A percentile compares a stretch with the other conserved stretches of the same genome.
Conservation (phyloP, 1,284 basidiomycete genomes). For the Malassezia dermatis region DNA sequence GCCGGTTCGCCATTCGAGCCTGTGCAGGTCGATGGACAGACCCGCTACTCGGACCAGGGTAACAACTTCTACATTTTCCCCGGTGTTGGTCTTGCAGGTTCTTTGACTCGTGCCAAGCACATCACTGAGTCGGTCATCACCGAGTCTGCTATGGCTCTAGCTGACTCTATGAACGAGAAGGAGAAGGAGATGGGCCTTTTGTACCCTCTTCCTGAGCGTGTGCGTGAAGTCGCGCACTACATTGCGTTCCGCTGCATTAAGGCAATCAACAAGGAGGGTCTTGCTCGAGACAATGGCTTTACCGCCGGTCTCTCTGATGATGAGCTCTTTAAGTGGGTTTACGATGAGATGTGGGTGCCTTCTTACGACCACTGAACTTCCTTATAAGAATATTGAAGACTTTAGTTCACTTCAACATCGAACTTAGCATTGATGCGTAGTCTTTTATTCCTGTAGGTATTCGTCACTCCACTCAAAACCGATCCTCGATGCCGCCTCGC, state of each 20-base stretch:
- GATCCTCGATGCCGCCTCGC: background rate
- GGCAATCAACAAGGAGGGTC: slow-evolving; percentile 38
- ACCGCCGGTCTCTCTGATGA: slow-evolving; percentile 35
- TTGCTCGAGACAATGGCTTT: slow-evolving; percentile 34
- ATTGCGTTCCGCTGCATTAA: slow-evolving; percentile 37
- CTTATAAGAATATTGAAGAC: background rate
- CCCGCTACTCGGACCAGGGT: slow-evolving; percentile 71
- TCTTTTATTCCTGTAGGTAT: background rate
- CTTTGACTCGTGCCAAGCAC: slow-evolving; percentile 59
- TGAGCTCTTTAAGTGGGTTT: slow-evolving; percentile 34
- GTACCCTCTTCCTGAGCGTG: slow-evolving; percentile 38
- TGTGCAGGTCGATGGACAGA: slow-evolving; percentile 56
- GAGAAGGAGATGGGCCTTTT: slow-evolving; percentile 53
- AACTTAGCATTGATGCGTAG: background rate
- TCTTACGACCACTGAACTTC: slow-evolving; percentile 23
- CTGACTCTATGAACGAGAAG: slow-evolving; percentile 62
- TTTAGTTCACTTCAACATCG: too few relatives aligned
- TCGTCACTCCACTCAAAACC: background rate
- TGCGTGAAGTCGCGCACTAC: slow-evolving; percentile 37
- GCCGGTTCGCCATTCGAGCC: slow-evolving; percentile 78
- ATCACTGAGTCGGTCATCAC: slow-evolving; percentile 67
- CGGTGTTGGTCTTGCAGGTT: slow-evolving; percentile 39
- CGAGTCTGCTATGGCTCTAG: slow-evolving; percentile 59
- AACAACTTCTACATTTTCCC: slow-evolving; percentile 60
- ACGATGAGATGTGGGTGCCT: slow-evolving; percentile 41